Base-by-base conservation (phyloP, 306 rosid genomes). In the Dryas alaskensis region DNA sequence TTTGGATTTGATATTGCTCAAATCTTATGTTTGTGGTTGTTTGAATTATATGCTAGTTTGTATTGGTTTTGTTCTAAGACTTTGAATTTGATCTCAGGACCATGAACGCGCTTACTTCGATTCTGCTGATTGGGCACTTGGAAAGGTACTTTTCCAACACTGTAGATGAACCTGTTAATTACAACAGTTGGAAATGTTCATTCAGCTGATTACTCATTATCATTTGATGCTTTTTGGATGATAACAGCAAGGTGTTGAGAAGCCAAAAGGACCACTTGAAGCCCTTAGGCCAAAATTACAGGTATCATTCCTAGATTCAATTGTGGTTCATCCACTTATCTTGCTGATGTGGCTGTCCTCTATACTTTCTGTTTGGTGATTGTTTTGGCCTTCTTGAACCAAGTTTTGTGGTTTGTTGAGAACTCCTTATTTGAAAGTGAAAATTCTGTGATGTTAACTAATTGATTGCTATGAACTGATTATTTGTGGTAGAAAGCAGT, bases 71-170 rank as follows among this genome's bases (percentile, higher is more conserved):
- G 8, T 37, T 62, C 67, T 86, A 48, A 73, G 69, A 68, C 67
- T 52, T 76, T 59, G 44, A 70, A 19, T 81, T 79, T 65, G 60
- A 50, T 80, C 68, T 78, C 79, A 94, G 97, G 99, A 94, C 81
- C 97, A 94, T 78, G 99, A 94, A 81, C 97, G 97, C 8, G 99
- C 99, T 67, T 92, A 89, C 83, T 92, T 92, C 69, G 99, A 94
- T 83, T 94, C 99, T 62, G 99, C 97, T 52, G 97, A 94, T 81
- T 94, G 97, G 99, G 99, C 99, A n/a, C 86, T 94, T 77, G 97
- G 99, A 86, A 94, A 94, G 99, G 99, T 92, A 86, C 39, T 60
- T 64, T 76, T 53, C 47, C 25, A 40, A 67, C 60, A 46, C 11
- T 72, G 37, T 49, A 57, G 74, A 54, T 27, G 55, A 75, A 52